A percentile compares a stretch with the other conserved stretches of the same genome.
phyloP scores from a whole-genome alignment of 2,329 filamentous ascomycete species.

The Sporothrix curviconia region DNA sequence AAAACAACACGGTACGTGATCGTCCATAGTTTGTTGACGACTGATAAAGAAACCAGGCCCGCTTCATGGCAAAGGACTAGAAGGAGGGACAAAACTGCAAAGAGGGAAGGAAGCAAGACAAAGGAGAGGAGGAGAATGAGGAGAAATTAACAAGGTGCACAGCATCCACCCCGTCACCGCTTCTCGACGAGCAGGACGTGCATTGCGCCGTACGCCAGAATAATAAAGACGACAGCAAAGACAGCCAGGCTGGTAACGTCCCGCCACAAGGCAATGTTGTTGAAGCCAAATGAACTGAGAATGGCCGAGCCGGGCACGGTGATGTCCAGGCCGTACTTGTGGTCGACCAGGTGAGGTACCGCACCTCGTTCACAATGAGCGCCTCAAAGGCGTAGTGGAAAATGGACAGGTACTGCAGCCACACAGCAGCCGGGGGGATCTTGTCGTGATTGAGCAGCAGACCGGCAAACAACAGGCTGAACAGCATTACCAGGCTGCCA shows the following conservation, averaged over 20 bases:
- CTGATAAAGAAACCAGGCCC: too few species aligned
- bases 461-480: slow-evolving; percentile 89
- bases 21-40: too few species aligned
- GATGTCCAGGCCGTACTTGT: slow-evolving; percentile 94
- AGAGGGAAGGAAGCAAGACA: too few species aligned
- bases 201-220: slow-evolving; percentile 88
- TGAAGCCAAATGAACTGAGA: slow-evolving; percentile 88
- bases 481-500: slow-evolving; percentile 93
- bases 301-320: slow-evolving; percentile 93
- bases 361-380: slow-evolving; percentile 94
- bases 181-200: slow-evolving; percentile 89
- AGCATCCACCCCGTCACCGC: slow-evolving; percentile 39
- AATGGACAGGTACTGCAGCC: slow-evolving; percentile 90
- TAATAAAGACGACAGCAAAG: slow-evolving; percentile 75
- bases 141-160: too few species aligned
- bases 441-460: slow-evolving; percentile 91
- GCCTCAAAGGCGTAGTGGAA: slow-evolving; percentile 98
- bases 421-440: slow-evolving; percentile 76
- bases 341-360: slow-evolving; percentile 84
- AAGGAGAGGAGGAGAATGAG: too few species aligned
- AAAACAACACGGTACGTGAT: too few species aligned
- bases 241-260: slow-evolving; percentile 77
- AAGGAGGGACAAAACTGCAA: too few species aligned
- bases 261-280: slow-evolving; percentile 76
- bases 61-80: too few species aligned